Percentiles rank a stretch among this genome's conserved stretches.
Evolutionary conservation across 2,329 filamentous ascomycete genomes (phyloP).

Genomic region (Cladosporium oxysporum): DNA sequence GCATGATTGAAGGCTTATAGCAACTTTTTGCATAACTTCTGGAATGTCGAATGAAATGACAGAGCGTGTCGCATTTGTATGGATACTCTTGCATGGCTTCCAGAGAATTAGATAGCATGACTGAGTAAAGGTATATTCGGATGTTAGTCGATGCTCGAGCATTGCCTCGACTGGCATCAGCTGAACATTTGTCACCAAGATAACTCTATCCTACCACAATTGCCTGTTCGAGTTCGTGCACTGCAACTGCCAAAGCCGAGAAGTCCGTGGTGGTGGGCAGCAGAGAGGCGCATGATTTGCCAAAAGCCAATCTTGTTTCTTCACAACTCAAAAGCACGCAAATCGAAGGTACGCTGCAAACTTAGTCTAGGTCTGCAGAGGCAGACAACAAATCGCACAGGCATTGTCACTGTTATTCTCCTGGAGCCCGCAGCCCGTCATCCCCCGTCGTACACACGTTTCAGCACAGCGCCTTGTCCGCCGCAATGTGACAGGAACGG

Average conservation of each 20-base stretch:
- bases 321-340: slow-evolving; percentile 1
- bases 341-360: slow-evolving; percentile 6
- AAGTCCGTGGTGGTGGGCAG: background rate
- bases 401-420: background rate
- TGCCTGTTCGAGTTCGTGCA: background rate
- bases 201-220: background rate
- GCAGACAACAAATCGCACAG: background rate
- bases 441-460: slow-evolving; percentile 9
- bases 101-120: background rate
- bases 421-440: background rate
- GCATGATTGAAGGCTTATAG: background rate
- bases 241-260: background rate
- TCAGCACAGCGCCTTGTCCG: slow-evolving; percentile 7
- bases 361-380: background rate
- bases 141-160: background rate
- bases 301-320: slow-evolving; percentile 10
- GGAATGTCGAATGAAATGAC: background rate
- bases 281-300: background rate
- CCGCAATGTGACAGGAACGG: slow-evolving; percentile 9
- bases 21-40: background rate
- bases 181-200: background rate
- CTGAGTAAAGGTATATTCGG: background rate
- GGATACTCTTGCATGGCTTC: background rate
- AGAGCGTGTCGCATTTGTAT: background rate
- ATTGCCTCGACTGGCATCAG: background rate